Base-by-base conservation (phyloP, 345 rosid genomes). In the Aquilaria yunnanensis region DNA sequence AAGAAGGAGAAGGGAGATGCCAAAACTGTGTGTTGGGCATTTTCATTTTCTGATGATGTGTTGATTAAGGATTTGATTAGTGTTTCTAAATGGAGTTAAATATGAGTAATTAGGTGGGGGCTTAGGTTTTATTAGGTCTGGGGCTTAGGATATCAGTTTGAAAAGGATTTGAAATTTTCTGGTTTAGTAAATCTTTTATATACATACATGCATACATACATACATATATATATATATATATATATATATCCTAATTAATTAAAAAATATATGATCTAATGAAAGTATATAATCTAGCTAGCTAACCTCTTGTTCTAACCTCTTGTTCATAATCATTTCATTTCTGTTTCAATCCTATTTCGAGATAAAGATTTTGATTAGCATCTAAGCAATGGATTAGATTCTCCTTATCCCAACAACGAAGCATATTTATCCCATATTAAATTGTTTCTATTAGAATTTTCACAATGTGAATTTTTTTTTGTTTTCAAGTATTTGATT, bases 311-410 rank as follows among this genome's bases (percentile, higher is more conserved):
- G n/a, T n/a, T n/a, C 43, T n/a, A 45, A 51, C 46, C n/a, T 48
- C 60, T 59, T 23, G 33, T 31, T 56, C 2, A 3, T 30, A 4
- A 9, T 41, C 16, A 4, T 63, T 2, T 23, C 51, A 51, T 59
- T 3, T 64, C 23, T 56, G 57, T 11, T 60, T 23, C 3, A 0
- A 46, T 2, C 23, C 6, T 9, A 55, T 56, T 34, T 51, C 11
- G 64, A 30, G 7, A 53, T 12, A 49, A 60, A 45, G 57, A 16
- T 50, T 46, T 49, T 30, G 63, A 61, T 60, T 47, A 63, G 32
- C 55, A 56, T 12, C 52, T 41, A 70, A 57, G 68, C 58, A 70
- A 73, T 12, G 67, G 13, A 67, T 67, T n/a, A 6, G 60, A 50
- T 51, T 31, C 43, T 32, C 23, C 49, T 66, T 47, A 32, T 64